phyloP scores from a whole-genome alignment of 73 alveolate genomes.

The Uronychia setigera region DNA sequence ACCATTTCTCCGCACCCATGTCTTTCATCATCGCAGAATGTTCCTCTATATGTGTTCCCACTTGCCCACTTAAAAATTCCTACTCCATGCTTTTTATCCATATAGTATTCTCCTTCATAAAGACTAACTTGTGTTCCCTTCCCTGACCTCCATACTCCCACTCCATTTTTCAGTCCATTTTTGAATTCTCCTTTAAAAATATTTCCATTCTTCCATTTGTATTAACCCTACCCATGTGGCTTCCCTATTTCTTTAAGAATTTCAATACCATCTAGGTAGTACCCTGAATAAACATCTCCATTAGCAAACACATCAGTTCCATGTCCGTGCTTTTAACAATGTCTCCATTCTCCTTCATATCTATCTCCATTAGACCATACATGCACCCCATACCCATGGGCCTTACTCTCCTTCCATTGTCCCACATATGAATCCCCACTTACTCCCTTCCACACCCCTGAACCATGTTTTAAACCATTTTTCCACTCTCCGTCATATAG shows the following conservation, averaged over 20 bases:
- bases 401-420: conserved; percentile 62
- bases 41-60: neutral
- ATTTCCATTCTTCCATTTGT: conserved; percentile 71
- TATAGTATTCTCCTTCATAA: conserved; percentile 54
- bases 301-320: conserved; percentile 76
- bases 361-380: conserved; percentile 48
- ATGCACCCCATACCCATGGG: conserved; percentile 67
- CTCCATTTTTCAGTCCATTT: conserved; percentile 68
- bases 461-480: conserved; percentile 74
- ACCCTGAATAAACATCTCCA: conserved; percentile 84
- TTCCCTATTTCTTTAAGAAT: conserved; percentile 43
- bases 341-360: conserved; percentile 67
- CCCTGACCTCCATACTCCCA: conserved; percentile 60
- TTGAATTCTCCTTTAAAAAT: conserved; percentile 60
- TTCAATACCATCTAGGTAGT: conserved; percentile 55
- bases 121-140: neutral
- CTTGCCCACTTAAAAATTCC: conserved; percentile 18
- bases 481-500: conserved; percentile 79
- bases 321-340: conserved; percentile 86
- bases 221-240: conserved; percentile 75
- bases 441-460: conserved; percentile 59
- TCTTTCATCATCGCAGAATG: neutral
- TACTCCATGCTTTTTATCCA: conserved; percentile 17
- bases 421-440: conserved; percentile 66
- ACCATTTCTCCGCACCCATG: conserved; percentile 5